Evolutionary conservation across 2,329 filamentous ascomycete species (phyloP).

Genomic region (Phaeosphaeriaceae sp.): DNA sequence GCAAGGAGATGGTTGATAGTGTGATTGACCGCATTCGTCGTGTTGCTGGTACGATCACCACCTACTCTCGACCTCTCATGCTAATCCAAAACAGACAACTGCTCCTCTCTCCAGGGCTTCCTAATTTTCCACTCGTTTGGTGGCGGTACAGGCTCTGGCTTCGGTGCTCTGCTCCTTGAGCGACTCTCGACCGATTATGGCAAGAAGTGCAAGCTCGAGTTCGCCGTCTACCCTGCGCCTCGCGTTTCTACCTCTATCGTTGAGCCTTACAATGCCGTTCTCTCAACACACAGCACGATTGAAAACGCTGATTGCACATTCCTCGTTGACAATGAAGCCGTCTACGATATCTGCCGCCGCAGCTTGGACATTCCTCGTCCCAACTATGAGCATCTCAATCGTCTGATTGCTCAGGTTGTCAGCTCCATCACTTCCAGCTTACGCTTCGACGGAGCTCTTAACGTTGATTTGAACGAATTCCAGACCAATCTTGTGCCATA

Average conservation of each 20-base stretch:
- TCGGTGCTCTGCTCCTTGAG: constrained; percentile 74
- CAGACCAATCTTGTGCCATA: constrained; percentile 78
- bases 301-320: constrained; percentile 83
- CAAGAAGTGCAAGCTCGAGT: constrained; percentile 80
- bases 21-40: constrained; percentile 74
- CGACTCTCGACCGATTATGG: constrained; percentile 75
- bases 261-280: constrained; percentile 76
- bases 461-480: constrained; percentile 79
- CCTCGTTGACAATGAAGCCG: constrained; percentile 76
- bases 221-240: constrained; percentile 73
- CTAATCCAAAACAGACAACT: constrained; percentile 64
- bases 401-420: constrained; percentile 75
- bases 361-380: constrained; percentile 74
- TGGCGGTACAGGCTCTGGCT: constrained; percentile 74
- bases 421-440: constrained; percentile 76
- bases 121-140: constrained; percentile 78
- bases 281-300: constrained; percentile 76
- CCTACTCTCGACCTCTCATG: neutral
- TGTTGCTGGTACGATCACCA: constrained; percentile 63
- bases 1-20: constrained; percentile 76
- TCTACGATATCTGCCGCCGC: constrained; percentile 77
- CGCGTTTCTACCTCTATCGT: constrained; percentile 74
- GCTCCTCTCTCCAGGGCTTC: constrained; percentile 74
- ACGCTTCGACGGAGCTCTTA: constrained; percentile 74
- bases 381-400: constrained; percentile 74